Conservation (phyloP, 352 stramenopile species). For the Blastocystis sp. region DNA sequence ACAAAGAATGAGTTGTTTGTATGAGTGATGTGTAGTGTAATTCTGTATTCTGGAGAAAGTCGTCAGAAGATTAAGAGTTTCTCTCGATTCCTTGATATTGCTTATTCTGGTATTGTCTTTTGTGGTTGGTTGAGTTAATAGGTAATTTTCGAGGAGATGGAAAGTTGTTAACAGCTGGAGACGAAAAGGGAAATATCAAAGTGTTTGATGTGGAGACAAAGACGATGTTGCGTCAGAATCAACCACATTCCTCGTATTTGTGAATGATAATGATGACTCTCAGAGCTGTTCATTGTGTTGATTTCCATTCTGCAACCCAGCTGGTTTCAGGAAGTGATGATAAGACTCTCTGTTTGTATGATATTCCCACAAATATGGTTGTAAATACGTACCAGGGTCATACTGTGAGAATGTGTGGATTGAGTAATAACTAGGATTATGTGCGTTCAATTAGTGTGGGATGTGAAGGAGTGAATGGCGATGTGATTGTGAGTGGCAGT, state of each 20-base stretch:
- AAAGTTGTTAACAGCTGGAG: conserved; percentile 43
- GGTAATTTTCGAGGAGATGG: conserved; percentile 49
- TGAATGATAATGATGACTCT: background rate
- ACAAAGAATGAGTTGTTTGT: background rate
- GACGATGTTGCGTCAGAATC: conserved; percentile 52
- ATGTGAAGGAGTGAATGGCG: background rate
- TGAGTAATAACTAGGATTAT: conserved; percentile 9
- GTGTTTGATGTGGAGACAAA: conserved; percentile 61
- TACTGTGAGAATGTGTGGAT: background rate
- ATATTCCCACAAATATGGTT: conserved; percentile 57
- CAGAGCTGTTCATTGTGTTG: conserved; percentile 1
- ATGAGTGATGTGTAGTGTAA: background rate
- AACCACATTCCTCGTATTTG: conserved; percentile 1
- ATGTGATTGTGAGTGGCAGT: conserved; percentile 49
- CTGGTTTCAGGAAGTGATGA: conserved; percentile 57
- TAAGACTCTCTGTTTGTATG: conserved; percentile 53
- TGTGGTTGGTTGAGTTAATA: background rate
- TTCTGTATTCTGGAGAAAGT: conserved; percentile 50
- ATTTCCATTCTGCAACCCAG: conserved; percentile 48
- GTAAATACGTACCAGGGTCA: conserved; percentile 54
- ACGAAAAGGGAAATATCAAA: conserved; percentile 61
- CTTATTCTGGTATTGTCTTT: conserved; percentile 40
- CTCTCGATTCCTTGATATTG: conserved; percentile 60
- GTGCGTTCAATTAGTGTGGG: conserved; percentile 24
- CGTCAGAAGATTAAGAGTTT: conserved; percentile 48